Base-by-base conservation (phyloP, 257 asterid species). In the Hygrophila difformis region DNA sequence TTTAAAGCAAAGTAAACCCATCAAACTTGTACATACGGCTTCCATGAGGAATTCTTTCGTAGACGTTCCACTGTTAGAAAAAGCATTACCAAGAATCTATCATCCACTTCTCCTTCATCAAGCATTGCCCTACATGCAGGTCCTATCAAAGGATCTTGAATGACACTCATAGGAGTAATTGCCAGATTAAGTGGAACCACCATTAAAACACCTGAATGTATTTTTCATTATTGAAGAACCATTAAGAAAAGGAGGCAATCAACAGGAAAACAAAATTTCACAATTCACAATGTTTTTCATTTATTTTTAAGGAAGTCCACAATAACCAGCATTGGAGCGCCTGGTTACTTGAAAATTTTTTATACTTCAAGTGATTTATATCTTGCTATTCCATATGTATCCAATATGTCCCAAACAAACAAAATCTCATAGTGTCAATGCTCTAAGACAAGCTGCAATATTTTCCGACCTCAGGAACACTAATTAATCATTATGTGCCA, bases 131-230 rank as follows among this genome's bases (percentile, higher is more conserved):
- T 68, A 57, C 93, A 85, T 44, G 77, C 88, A 31, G 92, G 92
- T 59, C 98, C 98, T 1, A 73, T 58, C 17, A 89, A 48, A 44
- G 98, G 92, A 72, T 89, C 98, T 68, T 86, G 82, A 9, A 81
- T 75, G 1, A 89, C 94, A 66, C 88, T 74, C 93, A 76, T 85
- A n/a, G 96, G 92, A 56, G 96, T 89, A 49, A 89, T 89, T 1
- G 94, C 84, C 55, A 89, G 64, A 75, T 79, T 65, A 52, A 89
- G 79, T 23, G 98, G 98, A 58, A 82, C 93, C 73, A 70, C 89
- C 66, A 80, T 68, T 15, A 68, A 55, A 46, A 80, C 53, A 41
- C 86, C 96, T 79, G 65, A 53, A 51, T 31, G 29, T 46, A 51
- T 29, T 15, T 8, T 13, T 12, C n/a, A 50, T 18, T 10, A 31